phyloP scores from a whole-genome alignment of 352 stramenopile species.

The Phytopythium chamaehyphon region DNA sequence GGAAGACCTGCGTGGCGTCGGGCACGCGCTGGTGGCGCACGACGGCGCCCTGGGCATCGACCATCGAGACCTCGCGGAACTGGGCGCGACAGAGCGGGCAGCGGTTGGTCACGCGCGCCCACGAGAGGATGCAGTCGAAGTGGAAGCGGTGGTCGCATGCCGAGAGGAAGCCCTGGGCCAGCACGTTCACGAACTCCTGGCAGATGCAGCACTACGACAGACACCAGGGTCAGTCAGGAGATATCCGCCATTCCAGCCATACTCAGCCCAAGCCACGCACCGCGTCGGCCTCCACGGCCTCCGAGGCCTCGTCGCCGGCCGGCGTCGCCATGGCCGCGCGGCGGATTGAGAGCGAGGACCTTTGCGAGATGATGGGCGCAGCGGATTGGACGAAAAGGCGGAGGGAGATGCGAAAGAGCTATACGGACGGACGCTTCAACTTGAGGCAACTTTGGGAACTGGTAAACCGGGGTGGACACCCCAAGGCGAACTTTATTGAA shows the following conservation, averaged over 20 bases:
- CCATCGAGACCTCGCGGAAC: conserved; percentile 51
- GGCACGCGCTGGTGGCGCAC: conserved; percentile 32
- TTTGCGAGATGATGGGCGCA: too few species aligned
- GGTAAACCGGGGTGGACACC: too few species aligned
- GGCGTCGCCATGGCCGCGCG: too few species aligned
- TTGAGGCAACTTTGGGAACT: too few species aligned
- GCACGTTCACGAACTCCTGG: conserved; percentile 54
- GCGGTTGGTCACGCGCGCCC: conserved; percentile 79
- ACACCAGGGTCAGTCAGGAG: too few species aligned
- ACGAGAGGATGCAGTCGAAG: conserved; percentile 79
- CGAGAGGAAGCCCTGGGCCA: conserved; percentile 50
- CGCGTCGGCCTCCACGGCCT: conserved; percentile 32
- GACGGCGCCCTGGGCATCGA: conserved; percentile 29
- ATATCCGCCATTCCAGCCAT: too few species aligned
- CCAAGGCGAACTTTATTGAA: too few species aligned
- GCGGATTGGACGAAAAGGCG: too few species aligned
- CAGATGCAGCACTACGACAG: conserved; percentile 85
- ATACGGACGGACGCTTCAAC: too few species aligned
- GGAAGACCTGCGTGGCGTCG: conserved; percentile 63
- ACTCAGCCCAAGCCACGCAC: conserved; percentile 11
- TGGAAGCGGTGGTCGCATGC: conserved; percentile 81
- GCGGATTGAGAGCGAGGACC: too few species aligned
- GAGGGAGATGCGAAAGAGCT: too few species aligned
- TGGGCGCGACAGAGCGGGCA: conserved; percentile 80
- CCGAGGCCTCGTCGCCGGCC: conserved; percentile 16